These are phyloP conservation scores for Wickerhamomyces queroliae DNA, from an alignment of 805 yeast species.

Conservation along the genomic window DNA sequence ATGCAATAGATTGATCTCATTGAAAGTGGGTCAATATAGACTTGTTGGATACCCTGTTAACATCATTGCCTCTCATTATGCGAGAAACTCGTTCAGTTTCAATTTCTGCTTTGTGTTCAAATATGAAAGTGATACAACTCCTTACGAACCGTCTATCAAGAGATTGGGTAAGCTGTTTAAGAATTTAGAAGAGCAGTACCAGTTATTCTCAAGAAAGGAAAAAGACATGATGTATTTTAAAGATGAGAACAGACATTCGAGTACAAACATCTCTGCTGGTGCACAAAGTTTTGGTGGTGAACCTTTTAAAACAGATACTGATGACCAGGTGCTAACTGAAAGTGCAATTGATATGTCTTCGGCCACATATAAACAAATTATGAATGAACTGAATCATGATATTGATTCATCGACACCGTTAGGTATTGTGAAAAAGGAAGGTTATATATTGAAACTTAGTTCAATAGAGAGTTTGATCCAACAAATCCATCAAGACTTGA, in stretches of 20 bases:
- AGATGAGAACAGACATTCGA: conserved; percentile 4
- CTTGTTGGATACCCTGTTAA: conserved; percentile 88
- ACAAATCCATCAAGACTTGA: conserved; percentile 90
- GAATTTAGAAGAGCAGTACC: conserved; percentile 86
- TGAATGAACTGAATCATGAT: conserved; percentile 19
- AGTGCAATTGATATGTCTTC: conserved; percentile 5
- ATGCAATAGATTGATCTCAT: conserved; percentile 74
- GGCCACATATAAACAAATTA: conserved; percentile 23
- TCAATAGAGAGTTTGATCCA: conserved; percentile 74
- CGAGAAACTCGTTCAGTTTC: conserved; percentile 88
- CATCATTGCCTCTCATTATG: conserved; percentile 66
- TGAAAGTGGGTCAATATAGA: conserved; percentile 63
- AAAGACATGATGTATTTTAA: conserved; percentile 33
- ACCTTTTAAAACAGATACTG: too few relatives aligned
- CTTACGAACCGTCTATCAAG: conserved; percentile 80
- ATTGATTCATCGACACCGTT: conserved; percentile 20
- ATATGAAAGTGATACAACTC: conserved; percentile 72
- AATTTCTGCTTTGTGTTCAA: conserved; percentile 90
- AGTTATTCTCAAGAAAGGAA: conserved; percentile 55
- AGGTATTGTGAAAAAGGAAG: conserved; percentile 16
- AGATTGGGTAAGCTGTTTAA: conserved; percentile 85
- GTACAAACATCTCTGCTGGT: neutral
- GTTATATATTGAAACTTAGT: conserved; percentile 23
- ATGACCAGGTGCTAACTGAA: too few relatives aligned
- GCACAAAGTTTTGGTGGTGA: neutral